Base-by-base conservation (phyloP, 495 filamentous ascomycete species). In the Penicillium riverlandense region DNA sequence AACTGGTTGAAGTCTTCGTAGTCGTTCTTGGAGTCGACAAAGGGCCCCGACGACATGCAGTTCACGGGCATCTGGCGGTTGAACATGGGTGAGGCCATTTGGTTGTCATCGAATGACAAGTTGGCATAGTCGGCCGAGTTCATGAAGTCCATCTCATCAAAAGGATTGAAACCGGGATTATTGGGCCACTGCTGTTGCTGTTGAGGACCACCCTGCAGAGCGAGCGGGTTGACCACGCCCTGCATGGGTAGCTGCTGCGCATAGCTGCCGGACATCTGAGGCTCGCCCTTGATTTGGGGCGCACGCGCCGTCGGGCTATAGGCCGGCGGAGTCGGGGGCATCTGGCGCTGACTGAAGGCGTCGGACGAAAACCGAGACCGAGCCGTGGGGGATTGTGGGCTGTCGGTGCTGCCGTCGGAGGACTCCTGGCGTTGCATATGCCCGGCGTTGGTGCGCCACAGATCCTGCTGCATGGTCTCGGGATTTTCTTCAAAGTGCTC, bases 401-500 rank as follows among this genome's bases (percentile, higher is more conserved):
- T 74, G 13, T 80, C 76, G 11, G 77, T 76, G 56, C 71, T 71
- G 33, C 61, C 56, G 38, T 71, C 70, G 35, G 74, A 67, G 1
- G 77, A 82, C 16, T 74, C 73, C 52, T 77, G 66, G 32, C 75
- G 65, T 28, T 72, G 67, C 57, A 76, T 73, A 22, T 22, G 22
- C 31, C 66, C 62, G 34, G 72, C 65, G 34, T 74, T 74, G 30
- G 62, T 65, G 31, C 66, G 69, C 53, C 74, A 71, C 27, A 83
- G 57, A 7, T 70, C 68, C 32, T 73, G 73, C 49, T 80, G 80
- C 60, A 84, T 62, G 12, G 60, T 49, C 12, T 72, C 65, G 38
- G 69, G 63, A 54, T 77, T 72, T 33, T 83, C 80, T 48, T 84
- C 79, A 46, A 83, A 82, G 6, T 57, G 66, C 40, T 80, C 79